Evolutionary conservation across 345 rosid species (phyloP).

Genomic region (Rhodamnia argentea): DNA sequence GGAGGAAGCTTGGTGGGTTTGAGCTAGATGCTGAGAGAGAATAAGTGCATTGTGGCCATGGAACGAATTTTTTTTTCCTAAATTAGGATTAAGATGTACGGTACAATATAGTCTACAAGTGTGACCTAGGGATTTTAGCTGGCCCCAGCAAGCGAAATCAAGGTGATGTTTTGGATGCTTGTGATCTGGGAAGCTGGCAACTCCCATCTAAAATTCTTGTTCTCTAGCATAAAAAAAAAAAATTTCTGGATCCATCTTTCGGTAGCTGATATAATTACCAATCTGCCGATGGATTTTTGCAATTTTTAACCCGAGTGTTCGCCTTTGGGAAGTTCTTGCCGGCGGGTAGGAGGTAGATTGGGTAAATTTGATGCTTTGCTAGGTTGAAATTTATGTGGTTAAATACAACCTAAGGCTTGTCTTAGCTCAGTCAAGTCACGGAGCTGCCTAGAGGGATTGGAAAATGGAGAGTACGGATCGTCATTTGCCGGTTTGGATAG

Average conservation of each 20-base stretch:
- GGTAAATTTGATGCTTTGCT: neutral
- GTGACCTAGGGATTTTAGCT: constrained; percentile 1
- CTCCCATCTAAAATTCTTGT: neutral
- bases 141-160: neutral
- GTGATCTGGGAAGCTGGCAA: neutral
- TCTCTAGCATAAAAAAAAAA: neutral
- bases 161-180: neutral
- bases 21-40: neutral
- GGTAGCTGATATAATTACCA: neutral
- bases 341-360: neutral
- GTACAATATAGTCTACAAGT: neutral
- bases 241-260: neutral
- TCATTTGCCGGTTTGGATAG: neutral
- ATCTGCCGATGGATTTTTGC: neutral
- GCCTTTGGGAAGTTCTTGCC: neutral
- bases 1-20: neutral
- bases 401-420: neutral
- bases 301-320: neutral
- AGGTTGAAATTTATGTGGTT: neutral
- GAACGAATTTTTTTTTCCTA: neutral
- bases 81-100: neutral
- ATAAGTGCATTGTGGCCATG: neutral
- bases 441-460: neutral
- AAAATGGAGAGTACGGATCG: neutral
- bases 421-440: neutral